These are phyloP conservation scores for Diversispora epigaea DNA, from an alignment of 192 early-diverging fungal genomes.

Conservation along the genomic window DNA sequence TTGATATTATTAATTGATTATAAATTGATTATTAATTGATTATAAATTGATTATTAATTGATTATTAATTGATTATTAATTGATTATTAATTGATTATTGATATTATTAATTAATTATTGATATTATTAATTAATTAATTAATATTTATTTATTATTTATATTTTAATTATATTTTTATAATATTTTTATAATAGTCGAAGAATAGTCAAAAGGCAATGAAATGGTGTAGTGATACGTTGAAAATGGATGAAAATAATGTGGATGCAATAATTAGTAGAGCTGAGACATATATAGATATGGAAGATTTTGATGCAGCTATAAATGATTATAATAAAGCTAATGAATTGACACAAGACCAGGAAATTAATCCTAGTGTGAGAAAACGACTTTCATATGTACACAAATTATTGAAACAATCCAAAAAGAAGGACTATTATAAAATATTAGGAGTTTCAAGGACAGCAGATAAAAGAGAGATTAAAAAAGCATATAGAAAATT, in stretches of 20 bases:
- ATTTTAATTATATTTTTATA: not conserved
- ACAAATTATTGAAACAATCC: conserved; percentile 55
- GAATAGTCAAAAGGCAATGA: conserved; percentile 50
- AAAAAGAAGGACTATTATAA: conserved; percentile 94
- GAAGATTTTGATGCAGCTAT: conserved; percentile 82
- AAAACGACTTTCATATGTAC: conserved; percentile 61
- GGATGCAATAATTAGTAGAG: conserved; percentile 72
- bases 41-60: too few species aligned
- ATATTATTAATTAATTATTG: too few species aligned
- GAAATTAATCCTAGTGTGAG: conserved; percentile 47
- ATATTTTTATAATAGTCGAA: conserved; percentile 44
- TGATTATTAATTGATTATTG: too few species aligned
- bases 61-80: too few species aligned
- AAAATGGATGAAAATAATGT: conserved; percentile 67
- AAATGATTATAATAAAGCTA: conserved; percentile 67
- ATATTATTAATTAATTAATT: too few species aligned
- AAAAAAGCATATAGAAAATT: conserved; percentile 90
- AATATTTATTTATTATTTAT: not conserved
- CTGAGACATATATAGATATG: conserved; percentile 62
- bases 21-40: not conserved
- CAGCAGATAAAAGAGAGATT: conserved; percentile 76
- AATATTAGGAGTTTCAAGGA: conserved; percentile 76
- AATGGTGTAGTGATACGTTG: conserved; percentile 71
- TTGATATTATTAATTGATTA: too few species aligned
- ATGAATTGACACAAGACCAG: conserved; percentile 57